Percentiles rank a stretch among this genome's conserved stretches.
Conservation (phyloP, 1,284 basidiomycete genomes). For the Dichomitus squalens region DNA sequence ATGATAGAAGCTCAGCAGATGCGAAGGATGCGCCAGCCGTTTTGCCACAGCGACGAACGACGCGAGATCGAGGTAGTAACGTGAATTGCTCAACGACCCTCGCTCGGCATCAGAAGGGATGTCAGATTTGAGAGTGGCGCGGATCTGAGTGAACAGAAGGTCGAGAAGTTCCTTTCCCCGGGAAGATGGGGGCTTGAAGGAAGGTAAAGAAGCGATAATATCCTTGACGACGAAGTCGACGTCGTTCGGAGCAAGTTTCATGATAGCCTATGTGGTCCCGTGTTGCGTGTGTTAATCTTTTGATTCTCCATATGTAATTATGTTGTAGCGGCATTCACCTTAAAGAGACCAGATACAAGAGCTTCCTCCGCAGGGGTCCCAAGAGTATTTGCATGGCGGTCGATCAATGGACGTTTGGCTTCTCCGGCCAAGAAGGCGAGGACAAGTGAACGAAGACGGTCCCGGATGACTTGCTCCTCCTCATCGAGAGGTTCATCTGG, state of each 20-base stretch:
- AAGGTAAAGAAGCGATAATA: slow-evolving; percentile 51
- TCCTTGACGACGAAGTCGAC: slow-evolving; percentile 53
- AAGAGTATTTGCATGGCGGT: slow-evolving; percentile 45
- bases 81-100: slow-evolving; percentile 37
- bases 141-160: slow-evolving; percentile 44
- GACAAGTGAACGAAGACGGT: slow-evolving; percentile 58
- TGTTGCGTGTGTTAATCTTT: background rate
- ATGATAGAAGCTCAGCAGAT: slow-evolving; percentile 56
- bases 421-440: slow-evolving; percentile 58
- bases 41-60: slow-evolving; percentile 46
- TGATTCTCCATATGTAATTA: background rate
- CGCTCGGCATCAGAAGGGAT: slow-evolving; percentile 25
- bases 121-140: slow-evolving; percentile 41
- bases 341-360: slow-evolving; percentile 50
- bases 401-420: slow-evolving; percentile 49
- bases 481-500: slow-evolving; percentile 53
- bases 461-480: slow-evolving; percentile 60
- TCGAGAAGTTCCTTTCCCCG: slow-evolving; percentile 49
- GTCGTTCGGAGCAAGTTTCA: slow-evolving; percentile 44
- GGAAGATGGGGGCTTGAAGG: slow-evolving; percentile 40
- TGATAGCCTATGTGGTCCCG: slow-evolving; percentile 46
- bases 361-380: slow-evolving; percentile 50
- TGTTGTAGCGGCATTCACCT: slow-evolving; percentile 37
- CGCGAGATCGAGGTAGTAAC: slow-evolving; percentile 51
- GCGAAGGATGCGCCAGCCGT: slow-evolving; percentile 43